These are phyloP conservation scores for Mycena metata DNA, from an alignment of 768 basidiomycete genomes.

Conservation along the genomic window DNA sequence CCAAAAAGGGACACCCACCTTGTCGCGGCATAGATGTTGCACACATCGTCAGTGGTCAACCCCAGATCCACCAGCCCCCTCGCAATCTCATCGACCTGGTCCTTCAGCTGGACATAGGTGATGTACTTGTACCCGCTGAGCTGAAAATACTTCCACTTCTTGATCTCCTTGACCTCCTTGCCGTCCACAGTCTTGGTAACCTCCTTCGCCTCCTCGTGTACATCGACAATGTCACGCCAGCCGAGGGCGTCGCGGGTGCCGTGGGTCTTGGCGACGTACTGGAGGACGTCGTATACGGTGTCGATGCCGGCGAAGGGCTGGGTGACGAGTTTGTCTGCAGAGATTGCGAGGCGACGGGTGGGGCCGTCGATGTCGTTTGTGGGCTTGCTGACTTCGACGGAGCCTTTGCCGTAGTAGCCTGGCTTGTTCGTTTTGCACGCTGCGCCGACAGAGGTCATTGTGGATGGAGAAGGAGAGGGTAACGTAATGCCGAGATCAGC, in stretches of 20 bases:
- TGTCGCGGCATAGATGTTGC: constrained; percentile 93
- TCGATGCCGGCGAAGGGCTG: constrained; percentile 82
- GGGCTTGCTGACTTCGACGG: constrained; percentile 67
- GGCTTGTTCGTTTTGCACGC: constrained; percentile 51
- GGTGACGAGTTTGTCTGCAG: constrained; percentile 69
- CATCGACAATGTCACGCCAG: constrained; percentile 77
- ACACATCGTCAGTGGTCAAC: constrained; percentile 73
- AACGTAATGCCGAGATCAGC: too few species aligned
- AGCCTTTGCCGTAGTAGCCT: constrained; percentile 71
- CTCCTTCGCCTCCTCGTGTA: constrained; percentile 86
- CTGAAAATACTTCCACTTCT: constrained; percentile 97
- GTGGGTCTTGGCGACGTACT: constrained; percentile 80
- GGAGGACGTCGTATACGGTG: constrained; percentile 84
- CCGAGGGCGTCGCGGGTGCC: constrained; percentile 84
- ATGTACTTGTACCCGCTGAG: constrained; percentile 91
- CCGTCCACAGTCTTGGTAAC: constrained; percentile 43
- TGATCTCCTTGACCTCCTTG: constrained; percentile 86
- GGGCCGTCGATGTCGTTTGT: constrained; percentile 63
- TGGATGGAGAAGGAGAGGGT: too few species aligned
- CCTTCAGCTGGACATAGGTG: constrained; percentile 78
- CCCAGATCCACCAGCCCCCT: constrained; percentile 82
- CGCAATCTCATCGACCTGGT: constrained; percentile 73
- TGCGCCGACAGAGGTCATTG: too few species aligned
- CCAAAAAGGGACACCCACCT: constrained; percentile 66
- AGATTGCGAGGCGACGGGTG: constrained; percentile 69